Evolutionary conservation across 2,329 filamentous ascomycete genomes (phyloP).

Genomic region (Aspergillus tanneri): DNA sequence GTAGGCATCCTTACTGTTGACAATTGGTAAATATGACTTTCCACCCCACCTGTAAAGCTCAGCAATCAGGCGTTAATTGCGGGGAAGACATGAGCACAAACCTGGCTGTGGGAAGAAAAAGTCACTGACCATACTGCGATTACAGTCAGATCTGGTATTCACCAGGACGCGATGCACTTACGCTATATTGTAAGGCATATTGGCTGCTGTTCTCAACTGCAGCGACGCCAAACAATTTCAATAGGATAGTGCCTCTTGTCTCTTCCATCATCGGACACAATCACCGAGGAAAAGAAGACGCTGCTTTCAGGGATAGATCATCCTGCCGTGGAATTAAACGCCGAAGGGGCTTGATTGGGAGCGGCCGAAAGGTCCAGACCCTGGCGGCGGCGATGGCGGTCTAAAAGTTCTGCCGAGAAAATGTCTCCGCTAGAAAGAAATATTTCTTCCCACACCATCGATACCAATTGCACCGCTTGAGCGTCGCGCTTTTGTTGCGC

Average conservation of each 20-base stretch:
- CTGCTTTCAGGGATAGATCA: background rate
- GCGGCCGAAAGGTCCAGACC: conserved; percentile 17
- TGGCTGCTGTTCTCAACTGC: conserved; percentile 24
- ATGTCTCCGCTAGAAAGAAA: conserved; percentile 26
- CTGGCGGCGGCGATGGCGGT: conserved; percentile 23
- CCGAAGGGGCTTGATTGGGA: too few relatives aligned
- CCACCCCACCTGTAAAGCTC: conserved; percentile 66
- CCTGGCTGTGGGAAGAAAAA: conserved; percentile 98
- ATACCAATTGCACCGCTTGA: conserved; percentile 14
- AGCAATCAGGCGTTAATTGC: conserved; percentile 7
- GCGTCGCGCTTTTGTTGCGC: conserved; percentile 11
- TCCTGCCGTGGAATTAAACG: conserved; percentile 1
- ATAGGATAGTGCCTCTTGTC: background rate
- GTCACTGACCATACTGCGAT: conserved; percentile 84
- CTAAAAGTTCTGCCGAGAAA: conserved; percentile 25
- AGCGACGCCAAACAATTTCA: conserved; percentile 14
- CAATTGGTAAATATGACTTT: conserved; percentile 98
- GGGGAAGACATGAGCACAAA: conserved; percentile 26
- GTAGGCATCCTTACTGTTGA: conserved; percentile 59
- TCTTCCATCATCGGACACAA: conserved; percentile 22
- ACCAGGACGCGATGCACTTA: conserved; percentile 39
- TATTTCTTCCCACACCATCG: conserved; percentile 23
- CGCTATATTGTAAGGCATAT: conserved; percentile 71
- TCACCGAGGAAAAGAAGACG: background rate
- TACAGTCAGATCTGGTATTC: conserved; percentile 17